A percentile compares a stretch with the other conserved stretches of the same genome.
Conservation (phyloP, 768 basidiomycete species). For the Termitomyces sp. region DNA sequence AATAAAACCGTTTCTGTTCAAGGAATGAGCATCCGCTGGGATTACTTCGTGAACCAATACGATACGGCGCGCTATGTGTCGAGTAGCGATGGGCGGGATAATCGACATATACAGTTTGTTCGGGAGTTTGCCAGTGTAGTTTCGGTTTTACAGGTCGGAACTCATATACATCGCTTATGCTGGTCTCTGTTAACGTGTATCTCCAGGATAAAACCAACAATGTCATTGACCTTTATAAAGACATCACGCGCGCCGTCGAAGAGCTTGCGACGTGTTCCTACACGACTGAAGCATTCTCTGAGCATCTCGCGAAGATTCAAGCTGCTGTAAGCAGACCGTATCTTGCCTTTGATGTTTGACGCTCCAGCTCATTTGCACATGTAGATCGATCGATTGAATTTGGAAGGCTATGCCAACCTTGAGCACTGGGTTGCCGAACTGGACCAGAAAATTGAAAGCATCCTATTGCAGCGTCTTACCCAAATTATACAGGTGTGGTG, state of each 20-base stretch:
- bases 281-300: slow-evolving; percentile 75
- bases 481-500: slow-evolving; percentile 87
- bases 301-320: slow-evolving; percentile 75
- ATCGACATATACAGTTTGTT: slow-evolving; percentile 89
- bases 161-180: not conserved
- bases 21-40: slow-evolving; percentile 98
- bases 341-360: not conserved
- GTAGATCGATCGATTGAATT: slow-evolving; percentile 88
- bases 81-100: slow-evolving; percentile 72
- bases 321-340: slow-evolving; percentile 55
- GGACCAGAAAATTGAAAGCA: slow-evolving; percentile 76
- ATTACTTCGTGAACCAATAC: slow-evolving; percentile 93
- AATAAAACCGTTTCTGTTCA: not conserved
- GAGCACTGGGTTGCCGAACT: slow-evolving; percentile 88
- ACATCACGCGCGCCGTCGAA: slow-evolving; percentile 79
- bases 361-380: not conserved
- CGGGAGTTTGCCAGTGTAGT: slow-evolving; percentile 93
- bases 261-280: slow-evolving; percentile 87
- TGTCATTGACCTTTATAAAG: slow-evolving; percentile 86
- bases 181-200: not conserved
- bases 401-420: slow-evolving; percentile 93
- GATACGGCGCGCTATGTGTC: slow-evolving; percentile 75
- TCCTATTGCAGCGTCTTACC: slow-evolving; percentile 67
- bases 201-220: slow-evolving; percentile 88
- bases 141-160: slow-evolving; percentile 75